Percentiles rank a stretch among this genome's conserved stretches.
phyloP scores from a whole-genome alignment of 768 basidiomycete genomes.

The Boletus rubroflammeus region DNA sequence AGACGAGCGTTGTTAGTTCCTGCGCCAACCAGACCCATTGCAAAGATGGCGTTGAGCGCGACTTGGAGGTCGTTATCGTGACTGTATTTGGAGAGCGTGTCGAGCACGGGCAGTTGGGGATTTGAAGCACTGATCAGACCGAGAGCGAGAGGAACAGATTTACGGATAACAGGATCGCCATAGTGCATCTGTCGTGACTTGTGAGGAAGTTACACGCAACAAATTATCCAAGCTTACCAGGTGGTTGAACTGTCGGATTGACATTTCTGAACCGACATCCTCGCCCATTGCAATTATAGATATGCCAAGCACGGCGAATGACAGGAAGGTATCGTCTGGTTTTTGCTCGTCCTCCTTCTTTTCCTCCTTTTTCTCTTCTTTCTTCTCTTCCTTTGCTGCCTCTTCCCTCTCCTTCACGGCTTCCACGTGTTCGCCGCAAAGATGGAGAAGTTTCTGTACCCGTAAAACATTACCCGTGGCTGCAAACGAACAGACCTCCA shows the following conservation, averaged over 20 bases:
- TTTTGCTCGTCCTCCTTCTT: constrained; percentile 54
- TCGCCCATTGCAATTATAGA: constrained; percentile 97
- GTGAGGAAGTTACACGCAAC: constrained; percentile 12
- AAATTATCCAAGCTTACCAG: constrained; percentile 51
- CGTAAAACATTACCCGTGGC: constrained; percentile 95
- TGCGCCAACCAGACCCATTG: constrained; percentile 97
- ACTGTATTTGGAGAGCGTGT: constrained; percentile 97
- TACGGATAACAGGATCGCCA: constrained; percentile 89
- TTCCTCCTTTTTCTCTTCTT: constrained; percentile 57
- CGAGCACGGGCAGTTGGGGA: constrained; percentile 89
- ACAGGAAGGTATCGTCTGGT: constrained; percentile 79
- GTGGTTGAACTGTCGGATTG: constrained; percentile 95
- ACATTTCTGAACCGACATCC: constrained; percentile 97
- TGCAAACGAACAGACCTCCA: constrained; percentile 91
- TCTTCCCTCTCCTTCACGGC: constrained; percentile 37
- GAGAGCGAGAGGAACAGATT: constrained; percentile 90
- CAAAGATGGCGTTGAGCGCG: constrained; percentile 95
- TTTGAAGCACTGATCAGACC: constrained; percentile 95
- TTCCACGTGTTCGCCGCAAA: constrained; percentile 89
- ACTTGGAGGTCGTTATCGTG: constrained; percentile 98
- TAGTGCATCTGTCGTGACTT: constrained; percentile 84
- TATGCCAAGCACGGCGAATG: constrained; percentile 91
- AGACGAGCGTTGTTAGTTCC: constrained; percentile 98
- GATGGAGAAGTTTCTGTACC: constrained; percentile 87
- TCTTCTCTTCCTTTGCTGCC: constrained; percentile 36